Evolutionary conservation across 2,329 filamentous ascomycete species (phyloP).

Genomic region (Sporothrix globosa): DNA sequence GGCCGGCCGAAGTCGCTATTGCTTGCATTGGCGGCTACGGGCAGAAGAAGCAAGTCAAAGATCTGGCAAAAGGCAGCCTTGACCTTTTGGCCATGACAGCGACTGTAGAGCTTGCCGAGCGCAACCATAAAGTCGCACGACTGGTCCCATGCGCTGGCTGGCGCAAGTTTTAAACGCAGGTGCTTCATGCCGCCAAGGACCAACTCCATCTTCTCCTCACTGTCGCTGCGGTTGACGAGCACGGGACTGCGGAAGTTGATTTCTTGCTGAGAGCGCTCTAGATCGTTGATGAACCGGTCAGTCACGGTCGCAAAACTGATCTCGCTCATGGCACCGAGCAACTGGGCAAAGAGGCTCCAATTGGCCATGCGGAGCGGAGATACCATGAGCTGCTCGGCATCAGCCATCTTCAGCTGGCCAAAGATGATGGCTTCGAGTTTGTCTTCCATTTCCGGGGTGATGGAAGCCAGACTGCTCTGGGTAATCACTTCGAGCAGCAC

Average conservation of each 20-base stretch:
- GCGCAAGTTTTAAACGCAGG: constrained; percentile 73
- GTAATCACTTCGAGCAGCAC: constrained; percentile 93
- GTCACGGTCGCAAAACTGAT: constrained; percentile 86
- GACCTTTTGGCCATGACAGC: constrained; percentile 82
- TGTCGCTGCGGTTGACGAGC: constrained; percentile 60
- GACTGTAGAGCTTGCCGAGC: constrained; percentile 79
- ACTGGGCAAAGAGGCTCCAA: constrained; percentile 90
- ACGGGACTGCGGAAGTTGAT: constrained; percentile 69
- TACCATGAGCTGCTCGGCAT: constrained; percentile 75
- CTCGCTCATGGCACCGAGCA: constrained; percentile 95
- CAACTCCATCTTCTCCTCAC: constrained; percentile 81
- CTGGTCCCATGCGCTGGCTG: constrained; percentile 76
- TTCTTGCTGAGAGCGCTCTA: constrained; percentile 77
- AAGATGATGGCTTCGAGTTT: constrained; percentile 96
- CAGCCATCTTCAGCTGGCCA: constrained; percentile 86
- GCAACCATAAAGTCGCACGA: constrained; percentile 87
- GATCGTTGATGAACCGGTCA: constrained; percentile 76
- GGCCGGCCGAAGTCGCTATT: constrained; percentile 75
- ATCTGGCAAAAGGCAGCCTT: constrained; percentile 96
- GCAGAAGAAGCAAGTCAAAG: constrained; percentile 81
- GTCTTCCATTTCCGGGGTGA: constrained; percentile 89
- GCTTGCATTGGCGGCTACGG: constrained; percentile 79
- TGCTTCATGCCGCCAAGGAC: constrained; percentile 92
- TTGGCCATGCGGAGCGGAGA: constrained; percentile 89
- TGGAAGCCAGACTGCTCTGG: constrained; percentile 79